Conservation (phyloP, 2,329 filamentous ascomycete genomes). For the Fusarium acutatum region DNA sequence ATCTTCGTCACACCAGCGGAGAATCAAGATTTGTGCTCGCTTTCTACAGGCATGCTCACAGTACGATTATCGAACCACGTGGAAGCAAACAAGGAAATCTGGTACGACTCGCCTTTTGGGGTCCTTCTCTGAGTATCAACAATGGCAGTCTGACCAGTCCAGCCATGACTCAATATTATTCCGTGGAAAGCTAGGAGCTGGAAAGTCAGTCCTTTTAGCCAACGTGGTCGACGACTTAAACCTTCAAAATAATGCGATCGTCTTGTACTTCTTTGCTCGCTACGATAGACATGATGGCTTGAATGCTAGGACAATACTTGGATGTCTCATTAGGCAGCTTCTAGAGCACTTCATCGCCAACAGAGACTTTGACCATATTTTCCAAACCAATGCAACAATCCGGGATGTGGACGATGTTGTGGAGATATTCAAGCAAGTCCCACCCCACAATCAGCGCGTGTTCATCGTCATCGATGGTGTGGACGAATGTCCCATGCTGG, state of each 20-base stretch:
- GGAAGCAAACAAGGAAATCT: conserved; percentile 53
- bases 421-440: background rate
- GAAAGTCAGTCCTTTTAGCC: conserved; percentile 55
- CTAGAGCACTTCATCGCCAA: background rate
- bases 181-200: conserved; percentile 53
- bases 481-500: conserved; percentile 13
- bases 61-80: conserved; percentile 50
- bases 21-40: conserved; percentile 24
- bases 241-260: background rate
- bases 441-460: background rate
- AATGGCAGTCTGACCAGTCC: conserved; percentile 14
- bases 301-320: conserved; percentile 42
- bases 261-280: conserved; percentile 46
- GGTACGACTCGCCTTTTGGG: conserved; percentile 46
- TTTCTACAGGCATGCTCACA: conserved; percentile 52
- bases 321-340: conserved; percentile 49
- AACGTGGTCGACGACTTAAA: conserved; percentile 53
- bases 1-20: background rate
- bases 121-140: conserved; percentile 2
- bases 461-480: conserved; percentile 27
- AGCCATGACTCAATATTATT: conserved; percentile 44
- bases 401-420: background rate
- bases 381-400: rapidly evolving
- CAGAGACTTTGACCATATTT: background rate
- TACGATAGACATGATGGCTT: conserved; percentile 44